Evolutionary conservation across 345 rosid genomes (phyloP).

Genomic region (Lumnitzera racemosa): DNA sequence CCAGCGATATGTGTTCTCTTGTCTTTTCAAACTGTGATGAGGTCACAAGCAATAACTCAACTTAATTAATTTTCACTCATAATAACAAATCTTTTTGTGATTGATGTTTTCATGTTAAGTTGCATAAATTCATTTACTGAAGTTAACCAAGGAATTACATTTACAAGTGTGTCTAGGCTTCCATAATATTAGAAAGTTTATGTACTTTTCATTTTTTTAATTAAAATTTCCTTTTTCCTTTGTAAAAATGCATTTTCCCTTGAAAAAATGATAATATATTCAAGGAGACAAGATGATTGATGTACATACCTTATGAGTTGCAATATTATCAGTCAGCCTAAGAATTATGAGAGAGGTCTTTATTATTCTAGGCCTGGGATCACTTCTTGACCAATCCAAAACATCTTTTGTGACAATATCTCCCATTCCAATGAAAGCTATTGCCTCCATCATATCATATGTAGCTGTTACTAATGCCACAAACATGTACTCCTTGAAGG

Average conservation of each 20-base stretch:
- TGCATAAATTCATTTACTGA: too few species aligned
- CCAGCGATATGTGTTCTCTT: conserved; percentile 15
- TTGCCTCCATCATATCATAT: neutral
- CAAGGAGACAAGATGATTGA: too few species aligned
- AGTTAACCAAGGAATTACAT: too few species aligned
- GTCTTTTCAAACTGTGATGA: conserved; percentile 10
- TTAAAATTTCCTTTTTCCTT: too few species aligned
- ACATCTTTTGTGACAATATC: conserved; percentile 7
- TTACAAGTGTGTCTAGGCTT: too few species aligned
- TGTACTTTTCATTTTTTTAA: too few species aligned
- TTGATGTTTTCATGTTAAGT: too few species aligned
- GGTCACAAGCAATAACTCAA: too few species aligned
- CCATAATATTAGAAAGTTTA: too few species aligned
- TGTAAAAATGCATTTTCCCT: neutral
- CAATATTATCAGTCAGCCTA: conserved; percentile 15
- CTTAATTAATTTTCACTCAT: too few species aligned
- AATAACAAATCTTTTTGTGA: too few species aligned
- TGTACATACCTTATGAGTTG: conserved; percentile 8
- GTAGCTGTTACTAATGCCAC: conserved; percentile 10
- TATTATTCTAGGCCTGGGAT: conserved; percentile 1
- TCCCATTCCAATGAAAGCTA: conserved; percentile 12
- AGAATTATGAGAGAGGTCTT: neutral
- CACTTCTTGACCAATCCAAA: conserved; percentile 9
- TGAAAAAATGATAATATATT: too few species aligned
- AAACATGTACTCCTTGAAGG: conserved; percentile 21